Conservation (phyloP, 225 moss, liverwort and hornwort species). For the Neckera pumila region DNA sequence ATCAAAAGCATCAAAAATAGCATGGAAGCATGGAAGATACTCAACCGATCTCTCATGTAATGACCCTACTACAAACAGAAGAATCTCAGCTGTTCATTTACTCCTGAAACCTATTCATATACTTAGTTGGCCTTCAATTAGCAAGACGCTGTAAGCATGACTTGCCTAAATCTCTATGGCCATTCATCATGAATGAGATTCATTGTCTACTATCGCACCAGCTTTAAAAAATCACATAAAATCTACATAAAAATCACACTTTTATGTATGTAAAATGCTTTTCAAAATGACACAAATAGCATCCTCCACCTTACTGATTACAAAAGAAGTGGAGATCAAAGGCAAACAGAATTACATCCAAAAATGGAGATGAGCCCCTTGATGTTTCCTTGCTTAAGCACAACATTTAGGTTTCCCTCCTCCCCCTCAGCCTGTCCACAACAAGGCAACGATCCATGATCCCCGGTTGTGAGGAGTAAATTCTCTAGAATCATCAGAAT, state of each 20-base stretch:
- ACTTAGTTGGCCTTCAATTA: not conserved
- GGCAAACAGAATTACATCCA: not conserved
- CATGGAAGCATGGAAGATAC: too few species aligned
- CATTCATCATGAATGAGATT: not conserved
- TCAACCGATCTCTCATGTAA: not conserved
- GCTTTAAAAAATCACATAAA: not conserved
- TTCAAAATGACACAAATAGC: not conserved
- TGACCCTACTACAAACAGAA: not conserved
- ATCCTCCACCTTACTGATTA: not conserved
- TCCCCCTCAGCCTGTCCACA: constrained; percentile 7
- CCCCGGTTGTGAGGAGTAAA: not conserved
- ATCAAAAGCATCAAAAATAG: not conserved
- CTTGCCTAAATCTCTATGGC: too few species aligned
- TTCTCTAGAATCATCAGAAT: not conserved
- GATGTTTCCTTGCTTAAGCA: not conserved
- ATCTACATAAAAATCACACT: not conserved
- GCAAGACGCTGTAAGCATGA: not conserved
- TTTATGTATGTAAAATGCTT: not conserved
- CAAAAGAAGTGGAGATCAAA: not conserved
- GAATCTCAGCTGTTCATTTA: not conserved
- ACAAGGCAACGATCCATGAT: not conserved
- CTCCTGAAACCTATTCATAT: too few species aligned
- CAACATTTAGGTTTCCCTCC: not conserved
- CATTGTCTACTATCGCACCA: not conserved
- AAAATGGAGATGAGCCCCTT: not conserved